These are phyloP conservation scores for Kodamaea neixiangensis DNA, from an alignment of 805 yeast species.

Conservation along the genomic window DNA sequence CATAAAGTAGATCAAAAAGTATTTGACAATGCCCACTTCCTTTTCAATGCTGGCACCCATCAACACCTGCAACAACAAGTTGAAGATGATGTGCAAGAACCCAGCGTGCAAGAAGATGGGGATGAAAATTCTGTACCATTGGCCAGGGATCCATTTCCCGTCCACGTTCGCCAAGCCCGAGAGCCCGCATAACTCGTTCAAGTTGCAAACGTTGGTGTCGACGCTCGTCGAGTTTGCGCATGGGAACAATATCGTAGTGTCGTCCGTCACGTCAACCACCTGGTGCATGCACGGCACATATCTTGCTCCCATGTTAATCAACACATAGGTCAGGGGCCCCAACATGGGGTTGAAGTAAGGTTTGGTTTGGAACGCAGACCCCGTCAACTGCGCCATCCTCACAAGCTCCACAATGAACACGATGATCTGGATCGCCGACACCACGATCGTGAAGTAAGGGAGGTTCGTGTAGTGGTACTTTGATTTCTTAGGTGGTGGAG, in stretches of 20 bases:
- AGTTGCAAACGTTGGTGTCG: constrained; percentile 56
- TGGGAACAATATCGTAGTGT: constrained; percentile 51
- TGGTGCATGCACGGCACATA: constrained; percentile 70
- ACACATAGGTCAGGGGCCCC: constrained; percentile 69
- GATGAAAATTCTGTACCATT: constrained; percentile 69
- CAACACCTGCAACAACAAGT: constrained; percentile 58
- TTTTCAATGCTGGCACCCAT: constrained; percentile 63
- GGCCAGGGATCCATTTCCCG: constrained; percentile 49
- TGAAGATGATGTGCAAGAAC: constrained; percentile 64
- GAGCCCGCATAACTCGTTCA: constrained; percentile 63
- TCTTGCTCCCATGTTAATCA: constrained; percentile 70
- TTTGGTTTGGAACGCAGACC: constrained; percentile 63
- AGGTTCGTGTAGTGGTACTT: constrained; percentile 36
- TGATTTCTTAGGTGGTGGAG: constrained; percentile 23
- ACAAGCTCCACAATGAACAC: constrained; percentile 66
- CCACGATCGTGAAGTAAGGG: constrained; percentile 44
- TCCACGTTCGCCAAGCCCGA: constrained; percentile 42
- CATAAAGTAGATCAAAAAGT: constrained; percentile 54
- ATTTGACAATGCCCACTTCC: constrained; percentile 55
- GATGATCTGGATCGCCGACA: constrained; percentile 47
- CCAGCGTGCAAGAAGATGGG: constrained; percentile 79
- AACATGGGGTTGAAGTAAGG: constrained; percentile 79
- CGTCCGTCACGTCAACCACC: constrained; percentile 51
- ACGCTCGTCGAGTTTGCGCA: constrained; percentile 66
- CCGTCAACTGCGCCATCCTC: constrained; percentile 58